A percentile compares a stretch with the other conserved stretches of the same genome.
phyloP scores from a whole-genome alignment of 1,284 basidiomycete species.

The Trichosporon ovoides region DNA sequence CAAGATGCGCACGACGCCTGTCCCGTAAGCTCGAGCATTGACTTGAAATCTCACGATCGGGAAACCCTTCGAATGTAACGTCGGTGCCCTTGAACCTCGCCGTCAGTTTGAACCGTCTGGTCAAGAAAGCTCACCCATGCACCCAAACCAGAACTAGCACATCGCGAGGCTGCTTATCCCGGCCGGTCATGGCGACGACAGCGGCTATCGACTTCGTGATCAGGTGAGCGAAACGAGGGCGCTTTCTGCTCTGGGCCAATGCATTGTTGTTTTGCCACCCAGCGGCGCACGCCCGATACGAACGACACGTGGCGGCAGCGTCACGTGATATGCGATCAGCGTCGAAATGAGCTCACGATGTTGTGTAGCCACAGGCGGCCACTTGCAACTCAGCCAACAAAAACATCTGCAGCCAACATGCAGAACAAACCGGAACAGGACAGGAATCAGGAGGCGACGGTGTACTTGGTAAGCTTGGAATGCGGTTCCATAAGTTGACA shows the following conservation, averaged over 20 bases:
- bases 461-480: conserved; percentile 67
- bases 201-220: neutral
- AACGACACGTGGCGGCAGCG: neutral
- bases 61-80: conserved; percentile 49
- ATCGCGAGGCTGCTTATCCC: conserved; percentile 20
- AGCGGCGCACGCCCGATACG: neutral
- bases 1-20: conserved; percentile 70
- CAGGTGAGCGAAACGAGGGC: neutral
- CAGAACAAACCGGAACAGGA: conserved; percentile 63
- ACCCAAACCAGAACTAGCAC: conserved; percentile 49
- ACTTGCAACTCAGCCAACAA: neutral
- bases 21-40: conserved; percentile 14
- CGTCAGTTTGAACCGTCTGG: neutral
- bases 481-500: neutral
- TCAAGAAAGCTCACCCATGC: conserved; percentile 40
- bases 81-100: conserved; percentile 50
- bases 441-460: conserved; percentile 90
- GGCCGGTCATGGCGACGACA: neutral
- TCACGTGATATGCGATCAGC: neutral
- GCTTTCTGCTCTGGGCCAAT: neutral
- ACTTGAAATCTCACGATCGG: conserved; percentile 32
- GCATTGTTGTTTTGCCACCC: conserved; percentile 1
- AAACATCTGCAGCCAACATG: conserved; percentile 18
- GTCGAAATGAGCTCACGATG: no score
- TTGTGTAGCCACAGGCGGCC: neutral